These are phyloP conservation scores for Xerocomus amazonicus DNA, from an alignment of 1,284 basidiomycete species.

Conservation along the genomic window DNA sequence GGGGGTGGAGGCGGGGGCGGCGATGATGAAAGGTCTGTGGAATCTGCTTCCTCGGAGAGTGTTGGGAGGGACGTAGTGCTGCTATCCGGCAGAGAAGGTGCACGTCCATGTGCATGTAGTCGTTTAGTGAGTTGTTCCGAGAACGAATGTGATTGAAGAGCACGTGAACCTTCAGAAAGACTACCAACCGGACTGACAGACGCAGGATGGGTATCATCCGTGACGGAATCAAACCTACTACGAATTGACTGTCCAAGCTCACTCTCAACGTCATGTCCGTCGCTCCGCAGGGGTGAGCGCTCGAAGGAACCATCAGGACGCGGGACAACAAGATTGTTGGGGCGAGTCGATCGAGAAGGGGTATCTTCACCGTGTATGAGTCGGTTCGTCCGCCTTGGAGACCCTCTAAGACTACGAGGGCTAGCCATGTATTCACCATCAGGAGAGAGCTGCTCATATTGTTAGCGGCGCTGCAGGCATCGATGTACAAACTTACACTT, in stretches of 20 bases:
- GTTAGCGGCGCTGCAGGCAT: constrained; percentile 11
- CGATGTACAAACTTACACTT: constrained; percentile 46
- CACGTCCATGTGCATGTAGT: constrained; percentile 30
- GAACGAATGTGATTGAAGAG: constrained; percentile 44
- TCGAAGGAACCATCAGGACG: constrained; percentile 42
- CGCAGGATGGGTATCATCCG: constrained; percentile 51
- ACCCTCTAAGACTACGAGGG: constrained; percentile 63
- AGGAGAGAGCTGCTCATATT: constrained; percentile 43
- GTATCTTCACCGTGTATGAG: constrained; percentile 35
- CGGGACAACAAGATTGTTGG: constrained; percentile 43
- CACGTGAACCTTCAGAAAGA: constrained; percentile 31
- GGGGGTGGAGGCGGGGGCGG: constrained; percentile 35
- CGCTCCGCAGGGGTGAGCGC: constrained; percentile 37
- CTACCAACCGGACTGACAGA: constrained; percentile 51
- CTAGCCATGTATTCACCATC: constrained; percentile 54
- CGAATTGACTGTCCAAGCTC: constrained; percentile 53
- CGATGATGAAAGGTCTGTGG: constrained; percentile 19
- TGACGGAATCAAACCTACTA: constrained; percentile 41
- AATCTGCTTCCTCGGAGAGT: constrained; percentile 37
- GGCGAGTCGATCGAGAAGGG: constrained; percentile 36
- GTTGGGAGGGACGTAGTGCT: constrained; percentile 30
- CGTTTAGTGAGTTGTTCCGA: constrained; percentile 61
- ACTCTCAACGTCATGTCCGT: constrained; percentile 53
- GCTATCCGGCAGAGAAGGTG: constrained; percentile 27
- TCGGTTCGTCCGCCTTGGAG: constrained; percentile 53